phyloP scores from a whole-genome alignment of 78 protist species.

The Paulinella micropora region DNA sequence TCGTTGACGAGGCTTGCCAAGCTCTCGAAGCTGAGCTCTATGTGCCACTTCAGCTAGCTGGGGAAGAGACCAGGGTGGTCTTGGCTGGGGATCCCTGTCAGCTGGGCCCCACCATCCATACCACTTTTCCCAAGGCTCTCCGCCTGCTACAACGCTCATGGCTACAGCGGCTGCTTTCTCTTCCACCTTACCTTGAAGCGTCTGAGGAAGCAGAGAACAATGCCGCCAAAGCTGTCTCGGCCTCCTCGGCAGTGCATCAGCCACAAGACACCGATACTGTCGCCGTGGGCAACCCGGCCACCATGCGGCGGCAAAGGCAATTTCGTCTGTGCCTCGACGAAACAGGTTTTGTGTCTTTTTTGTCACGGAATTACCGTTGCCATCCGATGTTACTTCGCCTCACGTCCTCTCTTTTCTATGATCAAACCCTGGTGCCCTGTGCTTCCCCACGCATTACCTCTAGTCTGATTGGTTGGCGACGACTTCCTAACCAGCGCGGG shows the following conservation, averaged over 20 bases:
- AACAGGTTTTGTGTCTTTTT: neutral
- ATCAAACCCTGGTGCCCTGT: neutral
- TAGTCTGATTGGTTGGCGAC: neutral
- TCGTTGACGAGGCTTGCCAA: conserved; percentile 15
- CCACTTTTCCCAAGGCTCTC: neutral
- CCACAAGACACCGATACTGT: no score
- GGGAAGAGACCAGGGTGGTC: neutral
- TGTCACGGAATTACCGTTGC: conserved; percentile 13
- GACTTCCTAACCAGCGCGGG: neutral
- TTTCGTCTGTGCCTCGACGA: no score
- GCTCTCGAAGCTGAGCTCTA: conserved; percentile 11
- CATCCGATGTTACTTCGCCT: neutral
- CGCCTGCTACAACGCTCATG: neutral
- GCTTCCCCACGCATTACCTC: no score
- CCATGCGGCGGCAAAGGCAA: no score
- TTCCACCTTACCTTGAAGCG: no score
- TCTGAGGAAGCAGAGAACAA: no score
- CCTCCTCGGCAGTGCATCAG: no score
- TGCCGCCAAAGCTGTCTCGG: no score
- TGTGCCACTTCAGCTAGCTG: conserved; percentile 2
- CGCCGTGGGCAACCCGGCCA: no score
- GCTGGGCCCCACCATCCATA: conserved; percentile 22
- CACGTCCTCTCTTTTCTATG: conserved; percentile 20
- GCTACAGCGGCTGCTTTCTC: conserved; percentile 12
- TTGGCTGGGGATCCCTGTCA: conserved; percentile 31